Percentiles rank a stretch among this genome's conserved stretches.
phyloP scores from a whole-genome alignment of 495 filamentous ascomycete species.

The Penicillium subrubescens region DNA sequence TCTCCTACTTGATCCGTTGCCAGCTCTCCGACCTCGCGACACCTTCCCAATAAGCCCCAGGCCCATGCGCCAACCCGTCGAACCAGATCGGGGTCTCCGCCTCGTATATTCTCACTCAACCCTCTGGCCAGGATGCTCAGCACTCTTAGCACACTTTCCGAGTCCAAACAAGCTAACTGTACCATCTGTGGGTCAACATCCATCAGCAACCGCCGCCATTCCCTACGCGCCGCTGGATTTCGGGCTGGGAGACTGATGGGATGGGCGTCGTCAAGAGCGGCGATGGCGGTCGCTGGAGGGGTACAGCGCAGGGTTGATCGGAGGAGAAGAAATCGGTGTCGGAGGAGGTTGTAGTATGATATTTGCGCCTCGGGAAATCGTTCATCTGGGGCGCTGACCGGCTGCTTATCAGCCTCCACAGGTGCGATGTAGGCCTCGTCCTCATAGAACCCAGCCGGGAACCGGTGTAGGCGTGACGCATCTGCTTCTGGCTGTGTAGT shows the following conservation, averaged over 20 bases:
- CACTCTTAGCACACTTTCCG: slow-evolving; percentile 58
- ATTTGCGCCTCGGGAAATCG: slow-evolving; percentile 53
- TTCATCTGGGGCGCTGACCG: slow-evolving; percentile 4
- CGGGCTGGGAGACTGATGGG: slow-evolving; percentile 55
- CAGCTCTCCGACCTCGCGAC: slow-evolving; percentile 50
- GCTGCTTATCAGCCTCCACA: not conserved
- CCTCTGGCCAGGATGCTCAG: slow-evolving; percentile 41
- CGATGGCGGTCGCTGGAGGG: slow-evolving; percentile 53
- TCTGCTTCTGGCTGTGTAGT: not conserved
- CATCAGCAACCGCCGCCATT: slow-evolving; percentile 55
- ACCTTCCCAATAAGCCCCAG: slow-evolving; percentile 53
- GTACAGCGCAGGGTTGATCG: slow-evolving; percentile 57
- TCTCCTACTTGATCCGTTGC: slow-evolving; percentile 55
- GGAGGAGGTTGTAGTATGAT: slow-evolving; percentile 65
- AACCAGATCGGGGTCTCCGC: slow-evolving; percentile 47
- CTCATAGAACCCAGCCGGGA: slow-evolving; percentile 21
- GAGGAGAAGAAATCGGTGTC: slow-evolving; percentile 59
- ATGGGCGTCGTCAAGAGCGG: slow-evolving; percentile 56
- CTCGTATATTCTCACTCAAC: slow-evolving; percentile 45
- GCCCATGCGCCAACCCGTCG: slow-evolving; percentile 51
- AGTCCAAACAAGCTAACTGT: slow-evolving; percentile 71
- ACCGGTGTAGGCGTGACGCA: not conserved
- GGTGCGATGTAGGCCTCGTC: slow-evolving; percentile 32
- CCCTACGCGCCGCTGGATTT: slow-evolving; percentile 42
- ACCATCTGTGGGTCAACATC: slow-evolving; percentile 63